Evolutionary conservation across 1,284 basidiomycete genomes (phyloP), one percentile per base, ranked within the genome.

Genomic region (Coriolopsis trogii): DNA sequence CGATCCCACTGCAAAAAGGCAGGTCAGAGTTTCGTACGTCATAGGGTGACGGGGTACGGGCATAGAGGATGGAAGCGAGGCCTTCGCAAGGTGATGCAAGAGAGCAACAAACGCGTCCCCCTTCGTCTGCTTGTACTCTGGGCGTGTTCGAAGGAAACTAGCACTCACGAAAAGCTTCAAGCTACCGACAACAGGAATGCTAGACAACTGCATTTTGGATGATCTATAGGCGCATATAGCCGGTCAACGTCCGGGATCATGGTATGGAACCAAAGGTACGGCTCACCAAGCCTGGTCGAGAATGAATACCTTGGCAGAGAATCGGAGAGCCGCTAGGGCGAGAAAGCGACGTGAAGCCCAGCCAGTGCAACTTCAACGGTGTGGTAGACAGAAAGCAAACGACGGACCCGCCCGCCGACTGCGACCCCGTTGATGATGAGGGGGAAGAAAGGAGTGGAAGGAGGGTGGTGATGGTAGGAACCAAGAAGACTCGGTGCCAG

Each of bases 1-100:
- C 86, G 80, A 47, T 81, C 75, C 84, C 84, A 87, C 89, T 91
- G 65, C 23, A 55, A 57, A 58, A 55, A 49, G 37, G n/a, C 16
- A 13, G 33, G 49, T 58, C 30, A 61, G 41, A 20, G n/a, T n/a
- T n/a, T n/a, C n/a, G n/a, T n/a, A n/a, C n/a, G n/a, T n/a, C n/a
- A n/a, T n/a, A n/a, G n/a, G 40, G 26, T 29, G 25, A n/a, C 8
- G 25, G 18, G 3, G 41, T 8, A 42, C 18, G 23, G 5, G 29
- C 21, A 24, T 8, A 38, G 15, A n/a, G n/a, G n/a, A n/a, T n/a
- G n/a, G n/a, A n/a, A n/a, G n/a, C n/a, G n/a, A n/a, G n/a, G n/a
- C n/a, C n/a, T n/a, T n/a, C n/a, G n/a, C n/a, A n/a, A n/a, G n/a
- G n/a, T n/a, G n/a, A n/a, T n/a, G n/a, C n/a, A 36, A 25, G n/a